A percentile compares a stretch with the other conserved stretches of the same genome.
Conservation (phyloP, 345 rosid genomes). For the rapeseed (Brassica napus) region Da-Ae NC_063452.1:57540001-57540500, state of each 20-base stretch:
- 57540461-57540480: too few species aligned
- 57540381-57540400: too few species aligned
- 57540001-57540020: slow-evolving; percentile 86
- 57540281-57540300: background rate
- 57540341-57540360: too few species aligned
- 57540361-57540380: too few species aligned
- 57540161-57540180: slow-evolving; percentile 85
- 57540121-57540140: slow-evolving; percentile 36
- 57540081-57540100: slow-evolving; percentile 69
- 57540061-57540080: slow-evolving; percentile 70
- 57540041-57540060: slow-evolving; percentile 68
- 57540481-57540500: too few species aligned
- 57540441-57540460: too few species aligned
- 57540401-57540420: too few species aligned
- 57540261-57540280: slow-evolving; percentile 23
- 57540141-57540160: too few species aligned
- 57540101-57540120: slow-evolving; percentile 57
- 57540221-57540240: background rate
- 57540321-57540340: too few species aligned
- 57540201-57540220: background rate
- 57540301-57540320: too few species aligned
- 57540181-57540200: slow-evolving; percentile 71
- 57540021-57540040: slow-evolving; percentile 83
- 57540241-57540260: slow-evolving; percentile 1
- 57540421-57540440: too few species aligned